Evolutionary conservation across 345 rosid species (phyloP).

Genomic region (Firmiana major): DNA sequence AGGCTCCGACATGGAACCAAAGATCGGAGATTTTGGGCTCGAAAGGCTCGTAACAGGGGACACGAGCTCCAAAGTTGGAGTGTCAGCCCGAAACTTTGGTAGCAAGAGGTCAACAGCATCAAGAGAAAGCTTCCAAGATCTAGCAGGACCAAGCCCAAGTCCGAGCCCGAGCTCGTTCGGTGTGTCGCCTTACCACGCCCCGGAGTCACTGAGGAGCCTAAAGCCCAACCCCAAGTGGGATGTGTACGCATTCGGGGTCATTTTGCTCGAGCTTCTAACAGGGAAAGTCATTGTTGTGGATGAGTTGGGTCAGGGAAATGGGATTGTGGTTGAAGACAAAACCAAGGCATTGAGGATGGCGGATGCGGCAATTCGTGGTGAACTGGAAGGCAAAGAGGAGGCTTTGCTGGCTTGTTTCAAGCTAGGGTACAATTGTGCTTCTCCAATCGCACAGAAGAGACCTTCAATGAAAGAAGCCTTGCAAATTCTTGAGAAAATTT

Average conservation of each 20-base stretch:
- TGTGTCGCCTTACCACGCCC: slow-evolving; percentile 66
- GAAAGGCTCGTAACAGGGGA: slow-evolving; percentile 65
- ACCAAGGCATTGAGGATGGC: slow-evolving; percentile 58
- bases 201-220: slow-evolving; percentile 74
- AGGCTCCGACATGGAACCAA: slow-evolving; percentile 74
- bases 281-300: slow-evolving; percentile 71
- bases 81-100: slow-evolving; percentile 70
- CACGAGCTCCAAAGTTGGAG: slow-evolving; percentile 44
- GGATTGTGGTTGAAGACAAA: slow-evolving; percentile 55
- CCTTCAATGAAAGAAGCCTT: slow-evolving; percentile 77
- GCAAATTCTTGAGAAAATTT: slow-evolving; percentile 68
- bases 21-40: slow-evolving; percentile 80
- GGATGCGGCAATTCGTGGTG: slow-evolving; percentile 61
- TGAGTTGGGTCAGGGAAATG: slow-evolving; percentile 79
- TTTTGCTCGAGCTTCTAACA: slow-evolving; percentile 68
- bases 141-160: slow-evolving; percentile 58
- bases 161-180: slow-evolving; percentile 53
- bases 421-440: slow-evolving; percentile 75
- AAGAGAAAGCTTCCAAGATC: slow-evolving; percentile 54
- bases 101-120: slow-evolving; percentile 51
- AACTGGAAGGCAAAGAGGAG: slow-evolving; percentile 84
- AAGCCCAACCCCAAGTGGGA: slow-evolving; percentile 93
- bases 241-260: slow-evolving; percentile 72
- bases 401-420: slow-evolving; percentile 70
- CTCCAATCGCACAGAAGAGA: slow-evolving; percentile 82